These are phyloP conservation scores for Cetraspora pellucida DNA, from an alignment of 192 early-diverging fungal species.

Conservation along the genomic window DNA sequence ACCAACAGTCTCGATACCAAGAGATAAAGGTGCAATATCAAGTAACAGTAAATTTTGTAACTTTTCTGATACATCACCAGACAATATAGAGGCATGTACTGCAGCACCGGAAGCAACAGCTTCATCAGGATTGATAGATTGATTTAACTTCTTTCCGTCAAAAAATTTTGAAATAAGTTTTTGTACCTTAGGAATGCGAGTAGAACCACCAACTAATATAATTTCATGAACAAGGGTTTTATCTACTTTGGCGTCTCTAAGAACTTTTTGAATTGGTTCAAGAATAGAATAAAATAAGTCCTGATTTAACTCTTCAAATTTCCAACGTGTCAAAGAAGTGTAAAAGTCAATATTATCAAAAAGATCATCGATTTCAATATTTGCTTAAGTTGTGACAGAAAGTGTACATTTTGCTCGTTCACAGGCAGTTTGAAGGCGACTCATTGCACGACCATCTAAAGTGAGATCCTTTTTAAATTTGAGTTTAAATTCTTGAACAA, in stretches of 20 bases:
- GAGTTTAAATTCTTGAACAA: constrained; percentile 84
- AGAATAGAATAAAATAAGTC: constrained; percentile 88
- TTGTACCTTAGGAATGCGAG: constrained; percentile 91
- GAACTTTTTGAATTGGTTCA: constrained; percentile 83
- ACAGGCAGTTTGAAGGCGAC: constrained; percentile 89
- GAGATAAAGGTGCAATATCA: constrained; percentile 86
- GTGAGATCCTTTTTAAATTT: constrained; percentile 77
- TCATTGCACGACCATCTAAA: constrained; percentile 81
- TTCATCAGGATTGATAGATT: constrained; percentile 94
- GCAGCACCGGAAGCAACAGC: constrained; percentile 93
- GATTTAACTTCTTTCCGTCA: constrained; percentile 87
- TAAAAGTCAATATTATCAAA: constrained; percentile 80
- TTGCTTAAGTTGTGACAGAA: constrained; percentile 84
- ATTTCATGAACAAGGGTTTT: constrained; percentile 88
- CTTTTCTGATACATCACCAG: constrained; percentile 63
- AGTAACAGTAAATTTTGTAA: constrained; percentile 69
- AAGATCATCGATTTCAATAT: constrained; percentile 89
- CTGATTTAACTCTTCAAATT: constrained; percentile 91
- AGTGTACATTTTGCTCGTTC: constrained; percentile 89
- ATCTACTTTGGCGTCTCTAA: constrained; percentile 78
- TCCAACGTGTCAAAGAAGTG: constrained; percentile 87
- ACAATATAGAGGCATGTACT: constrained; percentile 81
- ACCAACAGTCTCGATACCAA: constrained; percentile 91
- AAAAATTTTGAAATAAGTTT: constrained; percentile 86
- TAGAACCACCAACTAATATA: constrained; percentile 91